Evolutionary conservation across 306 rosid genomes (phyloP).

Genomic region (Adenanthera pavonina): DNA sequence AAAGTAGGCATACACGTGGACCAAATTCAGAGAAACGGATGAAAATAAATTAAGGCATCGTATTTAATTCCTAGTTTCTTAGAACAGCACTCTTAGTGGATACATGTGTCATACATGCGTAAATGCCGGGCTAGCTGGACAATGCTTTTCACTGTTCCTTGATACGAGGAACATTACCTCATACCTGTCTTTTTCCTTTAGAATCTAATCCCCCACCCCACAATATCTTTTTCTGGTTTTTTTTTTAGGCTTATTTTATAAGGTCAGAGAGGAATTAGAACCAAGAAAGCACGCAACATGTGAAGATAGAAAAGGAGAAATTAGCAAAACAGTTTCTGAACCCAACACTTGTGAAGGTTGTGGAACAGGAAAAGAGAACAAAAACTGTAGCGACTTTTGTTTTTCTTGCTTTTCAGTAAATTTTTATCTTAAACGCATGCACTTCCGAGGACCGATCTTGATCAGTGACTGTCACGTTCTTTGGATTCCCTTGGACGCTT

Average conservation of each 20-base stretch:
- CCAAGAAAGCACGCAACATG: constrained; percentile 46
- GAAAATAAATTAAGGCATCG: constrained; percentile 53
- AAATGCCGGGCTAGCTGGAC: constrained; percentile 57
- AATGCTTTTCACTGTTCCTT: constrained; percentile 53
- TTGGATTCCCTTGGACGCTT: constrained; percentile 31
- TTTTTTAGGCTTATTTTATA: constrained; percentile 26
- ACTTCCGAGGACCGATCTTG: constrained; percentile 19
- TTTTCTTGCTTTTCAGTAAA: constrained; percentile 21
- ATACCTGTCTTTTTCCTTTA: constrained; percentile 44
- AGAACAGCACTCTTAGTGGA: constrained; percentile 48
- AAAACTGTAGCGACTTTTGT: background rate
- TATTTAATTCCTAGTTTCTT: constrained; percentile 44
- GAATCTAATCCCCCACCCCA: constrained; percentile 73
- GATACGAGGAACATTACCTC: constrained; percentile 61
- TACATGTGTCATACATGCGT: constrained; percentile 65
- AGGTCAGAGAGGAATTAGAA: constrained; percentile 43
- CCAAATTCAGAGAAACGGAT: constrained; percentile 39
- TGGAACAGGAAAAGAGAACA: background rate
- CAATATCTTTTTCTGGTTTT: constrained; percentile 38
- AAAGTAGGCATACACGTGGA: constrained; percentile 43
- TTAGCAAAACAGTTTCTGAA: constrained; percentile 41
- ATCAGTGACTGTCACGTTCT: constrained; percentile 16
- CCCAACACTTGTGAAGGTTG: constrained; percentile 29
- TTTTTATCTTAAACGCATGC: constrained; percentile 17
- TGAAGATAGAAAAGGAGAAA: constrained; percentile 2